Evolutionary conservation across 1,139 yeast genomes (phyloP), one percentile per base, ranked within the genome.

Genomic region (Lodderomyces oxycetoniae): DNA sequence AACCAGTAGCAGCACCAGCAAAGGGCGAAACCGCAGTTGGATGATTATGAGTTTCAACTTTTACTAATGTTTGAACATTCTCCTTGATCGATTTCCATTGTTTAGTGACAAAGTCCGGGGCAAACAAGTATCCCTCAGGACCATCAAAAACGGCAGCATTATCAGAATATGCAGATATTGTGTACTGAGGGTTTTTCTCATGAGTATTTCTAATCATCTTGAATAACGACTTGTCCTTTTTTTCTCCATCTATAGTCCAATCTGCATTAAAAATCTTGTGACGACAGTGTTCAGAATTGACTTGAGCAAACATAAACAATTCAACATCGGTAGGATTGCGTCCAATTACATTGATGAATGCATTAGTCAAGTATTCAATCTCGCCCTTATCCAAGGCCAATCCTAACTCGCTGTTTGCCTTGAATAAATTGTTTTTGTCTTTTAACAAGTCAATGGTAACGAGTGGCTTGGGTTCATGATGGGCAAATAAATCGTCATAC

Each of bases 1-100:
- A 89, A 45, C 99, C 99, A 13, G 99, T 93, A 25, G 99, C 96
- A 25, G 99, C 99, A 61, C 99, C 99, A 4, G 98, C 91, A 63
- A 86, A 93, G 23, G 99, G 99, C 19, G 97, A 89, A 9, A 93
- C 96, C 0, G 98, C 98, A 25, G 99, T 93, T 35, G 99, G 99
- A 58, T 93, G 99, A 63, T 93, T 93, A 59, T 93, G 99, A 21
- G 99, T 93, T 63, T 93, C 99, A 34, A 93, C 98, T 59, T 93
- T 93, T 47, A 89, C 85, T 47, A 93, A 69, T 53, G 94, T 86
- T 47, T 91, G 93, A 17, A 91, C 94, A 36, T 67, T 68, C 63
- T 93, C 98, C 45, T 75, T 73, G 42, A 67, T 73, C 13, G 91
- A 70, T 29, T 66, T 63, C 94, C 96, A 91, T 49, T 74, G 73